A percentile compares a stretch with the other conserved stretches of the same genome.
These are phyloP conservation scores for Jatropha curcas DNA, from an alignment of 345 rosid genomes.

Conservation along the genomic window DNA sequence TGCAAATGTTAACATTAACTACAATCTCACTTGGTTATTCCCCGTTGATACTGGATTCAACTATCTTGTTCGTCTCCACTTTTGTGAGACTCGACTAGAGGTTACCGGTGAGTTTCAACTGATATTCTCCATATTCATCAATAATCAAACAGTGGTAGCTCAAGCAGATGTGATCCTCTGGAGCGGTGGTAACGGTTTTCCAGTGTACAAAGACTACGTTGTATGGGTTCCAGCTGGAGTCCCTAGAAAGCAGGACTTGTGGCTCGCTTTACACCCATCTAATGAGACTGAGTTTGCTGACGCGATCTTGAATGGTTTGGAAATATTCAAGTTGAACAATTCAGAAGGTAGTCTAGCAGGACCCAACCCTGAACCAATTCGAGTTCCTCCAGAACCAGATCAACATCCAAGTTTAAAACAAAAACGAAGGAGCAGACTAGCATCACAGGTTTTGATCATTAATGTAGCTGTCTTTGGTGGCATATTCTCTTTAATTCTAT, in stretches of 20 bases:
- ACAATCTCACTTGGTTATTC: not conserved
- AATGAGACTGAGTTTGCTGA: rapidly evolving
- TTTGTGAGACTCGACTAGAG: not conserved
- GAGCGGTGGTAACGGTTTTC: constrained; percentile 3
- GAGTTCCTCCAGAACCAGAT: not conserved
- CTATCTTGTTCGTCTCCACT: not conserved
- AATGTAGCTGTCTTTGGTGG: not conserved
- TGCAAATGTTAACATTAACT: not conserved
- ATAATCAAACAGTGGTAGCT: not conserved
- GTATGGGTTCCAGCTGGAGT: not conserved
- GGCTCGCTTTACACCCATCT: constrained; percentile 19
- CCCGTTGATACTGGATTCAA: not conserved
- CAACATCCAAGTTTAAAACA: not conserved
- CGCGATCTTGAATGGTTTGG: constrained; percentile 29
- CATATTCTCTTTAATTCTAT: not conserved
- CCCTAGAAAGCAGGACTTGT: constrained; percentile 4
- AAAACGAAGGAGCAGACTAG: not conserved
- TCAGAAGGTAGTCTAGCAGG: constrained; percentile 16
- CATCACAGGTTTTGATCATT: not conserved
- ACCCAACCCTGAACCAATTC: not conserved
- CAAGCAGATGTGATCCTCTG: not conserved
- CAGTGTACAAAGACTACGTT: constrained; percentile 20
- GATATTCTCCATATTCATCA: not conserved
- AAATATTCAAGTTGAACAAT: constrained; percentile 26
- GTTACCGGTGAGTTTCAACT: not conserved